Evolutionary conservation across 2,329 filamentous ascomycete genomes (phyloP), one percentile per base, ranked within the genome.

Genomic region (Paracoccidioides lutzii): DNA sequence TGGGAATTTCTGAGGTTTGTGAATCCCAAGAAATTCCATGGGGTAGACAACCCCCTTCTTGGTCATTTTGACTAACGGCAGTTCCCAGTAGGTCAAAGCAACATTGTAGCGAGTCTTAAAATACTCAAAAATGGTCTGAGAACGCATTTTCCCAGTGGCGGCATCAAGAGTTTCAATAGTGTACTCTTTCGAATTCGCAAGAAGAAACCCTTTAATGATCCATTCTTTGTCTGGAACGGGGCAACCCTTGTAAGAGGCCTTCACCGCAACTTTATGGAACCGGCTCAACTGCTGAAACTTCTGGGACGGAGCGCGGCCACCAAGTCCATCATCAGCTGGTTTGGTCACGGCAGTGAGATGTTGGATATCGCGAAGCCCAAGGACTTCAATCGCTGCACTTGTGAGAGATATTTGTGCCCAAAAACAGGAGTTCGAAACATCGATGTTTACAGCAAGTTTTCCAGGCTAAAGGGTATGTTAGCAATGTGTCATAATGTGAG

Each of bases 371-470:
- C 63, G 61, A 32, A 62, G 58, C 14, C 66, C 64, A 3, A 69
- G 61, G 9, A 71, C 60, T 7, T 66, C 65, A 54, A 69, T 63
- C 15, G 72, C 68, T 7, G 68, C 64, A 14, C 66, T 65, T 30
- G 70, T 61, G 12, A 75, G 61, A 7, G 65, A 64, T n/a, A 61
- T 69, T 9, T 67, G 68, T 38, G 75, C 78, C 85, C 88, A 97
- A 73, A 98, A 98, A 10, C 87, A 87, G 0, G 88, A 87, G 66
- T 97, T 95, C 56, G 90, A 85, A 35, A 95, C 86, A 64, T 98
- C 91, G 9, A 95, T 82, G 63, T 96, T 97, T 66, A 98, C 75
- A 0, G 87, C 82, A 5, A 97, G 76, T 7, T 81, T 81, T 32
- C 81, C 78, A 37, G 80, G 77, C 65, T 78, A 65, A n/a, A 58